A percentile compares a stretch with the other conserved stretches of the same genome.
Conservation (phyloP, 306 rosid species). For the Quillaja saponaria region DNA sequence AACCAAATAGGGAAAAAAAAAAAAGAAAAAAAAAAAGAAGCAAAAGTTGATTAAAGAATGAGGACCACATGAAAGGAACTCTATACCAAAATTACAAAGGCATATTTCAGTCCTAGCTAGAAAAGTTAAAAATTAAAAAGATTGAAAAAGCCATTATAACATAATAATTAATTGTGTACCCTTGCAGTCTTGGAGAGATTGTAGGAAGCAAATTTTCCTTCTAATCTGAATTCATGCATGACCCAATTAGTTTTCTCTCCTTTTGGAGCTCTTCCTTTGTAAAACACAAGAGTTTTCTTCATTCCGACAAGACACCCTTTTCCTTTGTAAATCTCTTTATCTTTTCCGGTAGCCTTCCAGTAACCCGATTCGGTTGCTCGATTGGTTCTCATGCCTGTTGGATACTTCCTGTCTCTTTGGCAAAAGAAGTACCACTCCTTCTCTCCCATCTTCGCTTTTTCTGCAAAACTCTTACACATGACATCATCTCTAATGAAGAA, state of each 20-base stretch:
- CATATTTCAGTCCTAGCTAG: slow-evolving; percentile 9
- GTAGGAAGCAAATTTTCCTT: slow-evolving; percentile 52
- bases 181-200: slow-evolving; percentile 59
- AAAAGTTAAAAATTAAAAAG: neutral
- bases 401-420: slow-evolving; percentile 86
- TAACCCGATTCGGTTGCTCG: slow-evolving; percentile 89
- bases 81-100: slow-evolving; percentile 44
- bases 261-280: slow-evolving; percentile 89
- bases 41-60: neutral
- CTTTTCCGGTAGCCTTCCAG: slow-evolving; percentile 99
- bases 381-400: slow-evolving; percentile 94
- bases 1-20: slow-evolving; percentile 24
- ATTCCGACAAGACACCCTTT: slow-evolving; percentile 72
- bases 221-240: slow-evolving; percentile 91
- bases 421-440: slow-evolving; percentile 90
- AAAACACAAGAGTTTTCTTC: slow-evolving; percentile 96
- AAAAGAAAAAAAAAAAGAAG: neutral
- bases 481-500: too few species aligned
- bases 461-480: slow-evolving; percentile 38
- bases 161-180: slow-evolving; percentile 29
- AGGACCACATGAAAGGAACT: slow-evolving; percentile 51
- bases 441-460: slow-evolving; percentile 94
- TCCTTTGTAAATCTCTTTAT: slow-evolving; percentile 67
- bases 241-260: slow-evolving; percentile 96
- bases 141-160: too few species aligned